These are phyloP conservation scores for Phanerodontia chrysosporium DNA, from an alignment of 768 basidiomycete species.

Conservation along the genomic window DNA sequence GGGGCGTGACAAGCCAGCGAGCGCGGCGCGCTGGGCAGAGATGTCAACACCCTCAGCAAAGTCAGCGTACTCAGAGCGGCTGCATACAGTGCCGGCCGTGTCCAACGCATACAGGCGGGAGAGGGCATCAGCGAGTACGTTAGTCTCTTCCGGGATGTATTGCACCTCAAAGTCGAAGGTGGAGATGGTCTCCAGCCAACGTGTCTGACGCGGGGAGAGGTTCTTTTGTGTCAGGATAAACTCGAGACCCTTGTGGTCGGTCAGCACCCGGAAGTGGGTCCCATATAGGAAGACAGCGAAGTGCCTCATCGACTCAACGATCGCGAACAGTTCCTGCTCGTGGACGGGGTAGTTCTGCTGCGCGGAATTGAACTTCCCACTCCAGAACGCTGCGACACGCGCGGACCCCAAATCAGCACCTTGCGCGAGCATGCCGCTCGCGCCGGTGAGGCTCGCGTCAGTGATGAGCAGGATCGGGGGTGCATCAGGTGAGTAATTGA, in stretches of 20 bases:
- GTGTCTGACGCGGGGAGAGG: constrained; percentile 22
- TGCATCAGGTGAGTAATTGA: constrained; percentile 22
- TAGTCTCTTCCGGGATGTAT: constrained; percentile 27
- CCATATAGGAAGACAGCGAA: constrained; percentile 18
- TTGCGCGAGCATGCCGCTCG: constrained; percentile 20
- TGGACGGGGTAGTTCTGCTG: constrained; percentile 34
- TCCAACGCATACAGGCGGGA: constrained; percentile 23
- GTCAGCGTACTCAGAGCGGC: constrained; percentile 17
- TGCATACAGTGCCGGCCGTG: constrained; percentile 17
- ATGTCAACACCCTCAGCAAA: constrained; percentile 13
- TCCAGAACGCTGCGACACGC: constrained; percentile 23
- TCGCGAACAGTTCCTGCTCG: constrained; percentile 33
- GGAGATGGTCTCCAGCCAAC: constrained; percentile 25
- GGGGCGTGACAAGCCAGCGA: background rate
- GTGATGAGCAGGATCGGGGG: constrained; percentile 20
- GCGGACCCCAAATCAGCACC: constrained; percentile 16
- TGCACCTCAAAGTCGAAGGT: constrained; percentile 29
- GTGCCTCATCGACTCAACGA: constrained; percentile 30
- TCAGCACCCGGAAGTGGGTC: constrained; percentile 18
- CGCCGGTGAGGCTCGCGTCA: constrained; percentile 22
- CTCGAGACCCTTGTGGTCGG: constrained; percentile 27
- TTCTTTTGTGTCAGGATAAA: constrained; percentile 20
- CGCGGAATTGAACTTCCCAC: constrained; percentile 23
- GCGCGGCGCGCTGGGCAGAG: background rate
- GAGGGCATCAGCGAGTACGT: constrained; percentile 23